Conservation (phyloP, 306 rosid species). For the Ceratonia siliqua region DNA sequence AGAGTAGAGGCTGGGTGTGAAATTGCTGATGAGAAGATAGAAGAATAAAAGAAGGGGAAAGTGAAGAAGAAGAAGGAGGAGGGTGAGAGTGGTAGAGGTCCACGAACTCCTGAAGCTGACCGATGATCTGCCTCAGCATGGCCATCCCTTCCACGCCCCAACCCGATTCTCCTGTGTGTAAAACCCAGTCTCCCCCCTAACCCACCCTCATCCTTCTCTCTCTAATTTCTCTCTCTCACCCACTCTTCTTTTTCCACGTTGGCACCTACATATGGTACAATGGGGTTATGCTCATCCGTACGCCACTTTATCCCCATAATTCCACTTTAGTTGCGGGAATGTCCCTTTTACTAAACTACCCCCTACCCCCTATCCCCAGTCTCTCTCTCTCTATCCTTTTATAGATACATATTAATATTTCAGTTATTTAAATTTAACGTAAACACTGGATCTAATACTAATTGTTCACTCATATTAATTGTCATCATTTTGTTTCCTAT, state of each 20-base stretch:
- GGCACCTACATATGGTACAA: conserved; percentile 10
- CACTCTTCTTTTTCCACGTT: conserved; percentile 44
- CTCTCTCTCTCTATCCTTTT: no score
- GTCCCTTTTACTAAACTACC: conserved; percentile 18
- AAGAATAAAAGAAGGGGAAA: conserved; percentile 23
- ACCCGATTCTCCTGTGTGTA: background rate
- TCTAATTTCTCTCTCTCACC: background rate
- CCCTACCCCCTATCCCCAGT: no score
- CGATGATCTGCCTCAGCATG: conserved; percentile 84
- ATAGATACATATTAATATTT: no score
- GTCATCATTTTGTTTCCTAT: no score
- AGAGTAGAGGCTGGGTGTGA: conserved; percentile 33
- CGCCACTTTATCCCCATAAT: conserved; percentile 26
- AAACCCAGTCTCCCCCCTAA: background rate
- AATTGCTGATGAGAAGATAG: conserved; percentile 36
- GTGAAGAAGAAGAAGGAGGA: conserved; percentile 13
- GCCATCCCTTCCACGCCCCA: conserved; percentile 77
- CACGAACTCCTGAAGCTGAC: conserved; percentile 72
- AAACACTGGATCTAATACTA: no score
- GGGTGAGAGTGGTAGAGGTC: conserved; percentile 51
- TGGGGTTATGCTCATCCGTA: conserved; percentile 41
- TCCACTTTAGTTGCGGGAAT: background rate
- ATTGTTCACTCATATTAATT: no score
- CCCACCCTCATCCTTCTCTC: background rate
- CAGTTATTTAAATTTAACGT: no score